Base-by-base conservation (phyloP, 768 basidiomycete genomes). In the Crucibulum laeve region DNA sequence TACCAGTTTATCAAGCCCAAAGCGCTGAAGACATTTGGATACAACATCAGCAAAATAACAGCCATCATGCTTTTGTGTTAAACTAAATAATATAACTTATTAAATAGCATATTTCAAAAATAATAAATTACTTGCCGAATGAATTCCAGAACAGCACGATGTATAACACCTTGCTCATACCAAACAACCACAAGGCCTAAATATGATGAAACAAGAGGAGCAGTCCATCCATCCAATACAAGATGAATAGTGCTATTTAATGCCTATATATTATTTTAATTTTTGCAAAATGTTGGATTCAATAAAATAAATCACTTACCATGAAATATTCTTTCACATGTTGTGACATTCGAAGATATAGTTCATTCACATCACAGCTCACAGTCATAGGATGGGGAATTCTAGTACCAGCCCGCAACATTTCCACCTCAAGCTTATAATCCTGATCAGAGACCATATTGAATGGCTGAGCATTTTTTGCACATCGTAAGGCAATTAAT, bases 151-250 rank as follows among this genome's bases (percentile, higher is more conserved):
- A n/a, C n/a, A n/a, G n/a, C n/a, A 5, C 51, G 55, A 39, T 60
- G 55, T 7, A 64, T 59, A 10, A 34, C 32, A 2, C 64, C 63
- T 8, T 52, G 21, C 2, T 47, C 47, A 51, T 47, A 56, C n/a
- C n/a, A n/a, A n/a, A n/a, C n/a, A n/a, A n/a, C n/a, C n/a, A n/a
- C n/a, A n/a, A n/a, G n/a, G n/a, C n/a, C 65, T 55, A 58, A 8
- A 56, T 39, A 15, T n/a, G n/a, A n/a, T n/a, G 67, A 41, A 19
- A 62, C 62, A 34, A 64, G 42, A 2, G 64, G n/a, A n/a, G n/a
- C n/a, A n/a, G n/a, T n/a, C n/a, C n/a, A n/a, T n/a, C n/a, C n/a
- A n/a, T n/a, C n/a, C 62, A 13, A 65, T 15, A 58, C 61, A 14
- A 59, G 41, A 45, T 66, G 62, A 24, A 66, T 48, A 6, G 57